Percentiles rank a stretch among this genome's conserved stretches.
phyloP scores from a whole-genome alignment of 495 filamentous ascomycete species.

The Penicillium herquei region DNA sequence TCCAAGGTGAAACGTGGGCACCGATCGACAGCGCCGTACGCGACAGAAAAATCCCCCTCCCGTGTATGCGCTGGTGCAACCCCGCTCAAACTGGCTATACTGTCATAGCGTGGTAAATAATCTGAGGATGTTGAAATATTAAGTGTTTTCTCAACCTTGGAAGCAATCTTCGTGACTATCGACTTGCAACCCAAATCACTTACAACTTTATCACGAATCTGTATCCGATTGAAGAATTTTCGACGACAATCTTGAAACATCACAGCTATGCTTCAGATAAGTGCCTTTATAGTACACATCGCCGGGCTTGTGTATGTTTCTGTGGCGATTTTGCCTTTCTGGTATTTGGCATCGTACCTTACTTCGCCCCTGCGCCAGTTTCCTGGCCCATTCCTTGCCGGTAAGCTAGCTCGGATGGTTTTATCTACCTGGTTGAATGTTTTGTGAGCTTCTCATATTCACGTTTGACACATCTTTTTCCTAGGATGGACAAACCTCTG shows the following conservation, averaged over 20 bases:
- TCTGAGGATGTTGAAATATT: no score
- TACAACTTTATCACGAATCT: not conserved
- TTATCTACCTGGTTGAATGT: not conserved
- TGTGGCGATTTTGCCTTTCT: constrained; percentile 5
- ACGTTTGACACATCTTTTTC: not conserved
- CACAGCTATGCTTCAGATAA: not conserved
- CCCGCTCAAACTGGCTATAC: not conserved
- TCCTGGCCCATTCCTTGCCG: constrained; percentile 37
- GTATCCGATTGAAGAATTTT: not conserved
- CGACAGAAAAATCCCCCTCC: not conserved
- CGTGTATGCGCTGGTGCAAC: not conserved
- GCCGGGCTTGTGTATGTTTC: constrained; percentile 4
- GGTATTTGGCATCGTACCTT: constrained; percentile 19
- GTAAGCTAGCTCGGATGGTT: constrained; percentile 6
- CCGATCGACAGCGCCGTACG: not conserved
- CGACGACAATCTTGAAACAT: not conserved
- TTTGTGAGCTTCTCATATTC: not conserved
- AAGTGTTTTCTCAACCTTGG: no score
- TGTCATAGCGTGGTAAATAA: no score
- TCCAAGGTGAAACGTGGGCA: constrained; percentile 1
- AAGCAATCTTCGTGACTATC: no score
- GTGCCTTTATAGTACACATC: not conserved
- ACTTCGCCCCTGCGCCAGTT: constrained; percentile 28
- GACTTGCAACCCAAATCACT: constrained; percentile 1
- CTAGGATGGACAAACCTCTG: constrained; percentile 37